Evolutionary conservation across 768 basidiomycete genomes (phyloP).

Genomic region (Chalciporus pseudorubinellus): DNA sequence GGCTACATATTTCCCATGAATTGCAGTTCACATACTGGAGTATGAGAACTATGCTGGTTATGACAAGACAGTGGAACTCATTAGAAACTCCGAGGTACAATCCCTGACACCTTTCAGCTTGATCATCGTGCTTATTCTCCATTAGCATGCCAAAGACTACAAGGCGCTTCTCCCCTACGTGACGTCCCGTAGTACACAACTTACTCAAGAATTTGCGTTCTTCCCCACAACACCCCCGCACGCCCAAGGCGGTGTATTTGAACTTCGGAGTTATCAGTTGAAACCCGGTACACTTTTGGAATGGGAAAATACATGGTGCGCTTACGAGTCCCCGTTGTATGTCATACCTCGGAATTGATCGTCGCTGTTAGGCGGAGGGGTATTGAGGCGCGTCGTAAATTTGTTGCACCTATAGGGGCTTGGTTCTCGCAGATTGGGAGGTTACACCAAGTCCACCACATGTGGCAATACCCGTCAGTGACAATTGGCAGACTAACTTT

Average conservation of each 20-base stretch:
- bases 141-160: conserved; percentile 65
- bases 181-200: conserved; percentile 67
- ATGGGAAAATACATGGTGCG: conserved; percentile 92
- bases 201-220: conserved; percentile 94
- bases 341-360: conserved; percentile 2
- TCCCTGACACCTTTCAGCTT: neutral
- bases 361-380: conserved; percentile 70
- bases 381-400: conserved; percentile 88
- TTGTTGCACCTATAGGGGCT: conserved; percentile 83
- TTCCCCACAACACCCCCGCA: conserved; percentile 88
- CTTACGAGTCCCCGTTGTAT: neutral
- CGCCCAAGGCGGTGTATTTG: conserved; percentile 87
- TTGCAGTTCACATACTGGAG: conserved; percentile 72
- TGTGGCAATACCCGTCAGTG: conserved; percentile 95
- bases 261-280: conserved; percentile 84
- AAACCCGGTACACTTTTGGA: conserved; percentile 89
- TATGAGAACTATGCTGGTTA: conserved; percentile 92
- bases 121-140: neutral
- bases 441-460: conserved; percentile 87
- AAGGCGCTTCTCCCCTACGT: conserved; percentile 76
- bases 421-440: conserved; percentile 90
- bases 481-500: neutral
- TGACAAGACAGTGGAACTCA: conserved; percentile 68
- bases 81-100: conserved; percentile 65
- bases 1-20: neutral